phyloP scores from a whole-genome alignment of 768 basidiomycete species.

The Daedaleopsis nitida region DNA sequence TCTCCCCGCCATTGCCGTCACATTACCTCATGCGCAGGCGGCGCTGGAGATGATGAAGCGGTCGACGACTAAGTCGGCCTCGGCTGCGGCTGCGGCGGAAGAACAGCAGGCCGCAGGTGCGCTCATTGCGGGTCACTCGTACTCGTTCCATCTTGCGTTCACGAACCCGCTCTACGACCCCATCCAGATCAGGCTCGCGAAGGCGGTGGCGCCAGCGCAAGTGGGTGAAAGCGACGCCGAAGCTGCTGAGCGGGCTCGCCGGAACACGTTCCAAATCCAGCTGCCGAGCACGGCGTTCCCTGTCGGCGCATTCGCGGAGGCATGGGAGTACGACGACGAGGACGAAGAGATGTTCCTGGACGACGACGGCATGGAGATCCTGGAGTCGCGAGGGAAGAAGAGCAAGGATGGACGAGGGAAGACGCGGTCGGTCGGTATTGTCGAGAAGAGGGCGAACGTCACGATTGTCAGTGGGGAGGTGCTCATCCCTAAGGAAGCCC shows the following conservation, averaged over 20 bases:
- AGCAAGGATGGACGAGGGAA: conserved; percentile 49
- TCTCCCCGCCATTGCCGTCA: conserved; percentile 80
- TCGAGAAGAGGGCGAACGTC: conserved; percentile 89
- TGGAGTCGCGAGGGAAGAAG: conserved; percentile 36
- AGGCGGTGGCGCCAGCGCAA: conserved; percentile 61
- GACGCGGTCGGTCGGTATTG: conserved; percentile 68
- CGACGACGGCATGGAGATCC: conserved; percentile 39
- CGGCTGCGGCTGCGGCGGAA: conserved; percentile 20
- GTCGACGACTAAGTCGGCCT: conserved; percentile 34
- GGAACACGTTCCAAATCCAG: conserved; percentile 78
- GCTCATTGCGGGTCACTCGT: conserved; percentile 78
- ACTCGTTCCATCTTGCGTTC: conserved; percentile 86
- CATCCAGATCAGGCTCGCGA: conserved; percentile 86
- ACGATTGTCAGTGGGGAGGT: conserved; percentile 90
- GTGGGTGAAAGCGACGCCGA: conserved; percentile 38
- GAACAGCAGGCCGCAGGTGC: conserved; percentile 30
- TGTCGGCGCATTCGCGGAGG: conserved; percentile 90
- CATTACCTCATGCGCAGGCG: conserved; percentile 58
- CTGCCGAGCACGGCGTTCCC: conserved; percentile 79
- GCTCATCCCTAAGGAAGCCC: conserved; percentile 77
- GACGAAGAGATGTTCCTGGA: conserved; percentile 74
- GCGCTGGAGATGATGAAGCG: conserved; percentile 38
- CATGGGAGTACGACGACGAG: conserved; percentile 98
- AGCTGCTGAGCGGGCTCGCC: conserved; percentile 53
- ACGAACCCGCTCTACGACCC: conserved; percentile 97